Base-by-base conservation (phyloP, 2,329 filamentous ascomycete genomes). In the Eurotiales sp. region DNA sequence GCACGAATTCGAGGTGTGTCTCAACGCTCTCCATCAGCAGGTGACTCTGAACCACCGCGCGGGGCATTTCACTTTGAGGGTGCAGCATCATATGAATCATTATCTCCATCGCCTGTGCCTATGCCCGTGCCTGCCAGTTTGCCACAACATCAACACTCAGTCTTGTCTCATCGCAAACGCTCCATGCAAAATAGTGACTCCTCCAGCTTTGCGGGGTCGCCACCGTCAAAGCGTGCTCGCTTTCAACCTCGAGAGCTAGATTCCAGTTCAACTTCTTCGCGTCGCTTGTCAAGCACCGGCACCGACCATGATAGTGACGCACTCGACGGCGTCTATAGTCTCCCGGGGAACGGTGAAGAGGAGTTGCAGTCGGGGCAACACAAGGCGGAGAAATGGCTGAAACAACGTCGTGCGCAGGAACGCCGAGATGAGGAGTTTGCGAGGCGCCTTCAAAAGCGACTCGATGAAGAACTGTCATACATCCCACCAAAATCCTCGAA, bases 341-440 rank as follows among this genome's bases (percentile, higher is more conserved):
- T 67, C 5, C 55, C 61, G 25, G 52, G 53, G n/a, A 62, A 64
- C 39, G 59, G 54, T 4, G 32, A 68, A 3, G 50, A 52, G 15
- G 58, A 36, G 55, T n/a, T 53, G 69, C 10, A 58, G 57, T 39
- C 57, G 62, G 25, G 67, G 46, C 61, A 67, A 29, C 55, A 52
- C 41, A 56, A 61, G 51, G 64, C 65, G n/a, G 64, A 68, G 52
- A 51, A 58, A 44, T 67, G 59, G 58, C 54, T 69, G 11, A 43
- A 62, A 48, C 52, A 62, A 30, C 61, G 62, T 15, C 60, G 56
- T 39, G 62, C 65, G 46, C 66, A 69, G 55, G 67, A 69, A 51
- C 66, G 62, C 17, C 61, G 57, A 29, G 71, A 73, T 51, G 69
- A 57, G n/a, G 66, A 68, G 54, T 59, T 68, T 51, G 72, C 72